A percentile compares a stretch with the other conserved stretches of the same genome.
These are phyloP conservation scores for Thoreauomyces humboldtii DNA, from an alignment of 192 early-diverging fungal genomes.

Conservation along the genomic window DNA sequence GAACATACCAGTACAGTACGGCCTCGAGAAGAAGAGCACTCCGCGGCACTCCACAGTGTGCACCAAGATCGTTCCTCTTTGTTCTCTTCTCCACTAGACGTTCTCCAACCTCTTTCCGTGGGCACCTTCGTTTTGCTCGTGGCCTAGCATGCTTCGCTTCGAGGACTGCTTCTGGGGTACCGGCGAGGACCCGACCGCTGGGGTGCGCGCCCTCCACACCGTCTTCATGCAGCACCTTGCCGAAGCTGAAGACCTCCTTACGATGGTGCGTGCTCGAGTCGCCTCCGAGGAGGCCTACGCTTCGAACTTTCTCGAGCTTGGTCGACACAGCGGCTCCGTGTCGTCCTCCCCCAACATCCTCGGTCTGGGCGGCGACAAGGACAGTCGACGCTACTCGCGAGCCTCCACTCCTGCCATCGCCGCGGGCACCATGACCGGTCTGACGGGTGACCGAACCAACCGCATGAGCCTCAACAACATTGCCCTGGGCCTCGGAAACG, in stretches of 20 bases:
- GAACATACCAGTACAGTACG: too few relatives aligned
- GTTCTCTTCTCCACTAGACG: background rate
- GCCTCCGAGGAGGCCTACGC: constrained; percentile 17
- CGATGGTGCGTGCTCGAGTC: constrained; percentile 17
- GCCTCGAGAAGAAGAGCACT: too few relatives aligned
- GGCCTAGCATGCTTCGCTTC: constrained; percentile 33
- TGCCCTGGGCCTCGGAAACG: constrained; percentile 7
- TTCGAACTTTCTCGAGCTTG: constrained; percentile 20
- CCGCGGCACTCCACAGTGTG: too few relatives aligned
- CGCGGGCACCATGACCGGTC: constrained; percentile 22
- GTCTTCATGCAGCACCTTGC: constrained; percentile 29
- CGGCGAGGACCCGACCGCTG: constrained; percentile 23
- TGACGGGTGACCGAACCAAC: constrained; percentile 2
- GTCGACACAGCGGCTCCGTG: constrained; percentile 20
- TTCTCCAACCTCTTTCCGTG: background rate
- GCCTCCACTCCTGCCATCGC: constrained; percentile 24
- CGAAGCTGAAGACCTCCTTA: constrained; percentile 23
- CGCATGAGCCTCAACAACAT: constrained; percentile 7
- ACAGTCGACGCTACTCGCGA: constrained; percentile 15
- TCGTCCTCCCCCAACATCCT: background rate
- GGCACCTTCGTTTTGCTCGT: background rate
- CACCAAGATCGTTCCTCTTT: too few relatives aligned
- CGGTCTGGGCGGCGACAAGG: background rate
- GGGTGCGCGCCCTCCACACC: constrained; percentile 22
- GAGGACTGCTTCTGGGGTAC: constrained; percentile 37